Base-by-base conservation (phyloP, 164 flowering plant genomes). In the Buxus sempervirens region DNA sequence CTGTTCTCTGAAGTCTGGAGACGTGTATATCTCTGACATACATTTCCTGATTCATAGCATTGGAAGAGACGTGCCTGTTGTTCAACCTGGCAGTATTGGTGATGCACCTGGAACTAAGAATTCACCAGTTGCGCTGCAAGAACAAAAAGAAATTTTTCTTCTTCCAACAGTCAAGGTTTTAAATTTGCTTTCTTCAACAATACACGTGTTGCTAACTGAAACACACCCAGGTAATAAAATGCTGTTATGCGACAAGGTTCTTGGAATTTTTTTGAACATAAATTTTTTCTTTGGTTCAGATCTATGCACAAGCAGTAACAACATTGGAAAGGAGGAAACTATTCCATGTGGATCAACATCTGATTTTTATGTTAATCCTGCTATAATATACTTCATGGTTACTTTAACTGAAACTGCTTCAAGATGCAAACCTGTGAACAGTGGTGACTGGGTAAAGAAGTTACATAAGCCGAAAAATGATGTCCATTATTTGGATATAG, bases 141-240 rank as follows among this genome's bases (percentile, higher is more conserved):
- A 86, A 82, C 97, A 92, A 72, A 95, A 86, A 77, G 94, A 91
- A 73, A 88, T 95, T 41, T 89, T 82, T 81, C 76, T 95, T 67
- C 89, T 90, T 77, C 99, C 99, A 32, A 91, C 99, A 5, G 80
- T 95, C 20, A 80, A 75, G 66, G 87, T 95, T 60, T 76, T 76
- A 71, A 95, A 95, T 76, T 75, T 82, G 18, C 74, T 95, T 80
- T 85, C 83, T 61, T 80, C 80, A 41, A 94, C 89, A 65, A 82
- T 92, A 63, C 75, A 75, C 64, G 96, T 95, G 45, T 75, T 85
- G 62, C 64, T 95, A 66, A 83, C 83, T 75, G 97, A 90, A 73
- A 77, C 71, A 65, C 56, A 60, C 41, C 77, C 79, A 70, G 96
- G 99, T 92, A 81, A 70, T 60, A 32, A 45, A 26, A 49, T 9